Evolutionary conservation across 768 basidiomycete species (phyloP).

Genomic region (Termitomyces sp.): DNA sequence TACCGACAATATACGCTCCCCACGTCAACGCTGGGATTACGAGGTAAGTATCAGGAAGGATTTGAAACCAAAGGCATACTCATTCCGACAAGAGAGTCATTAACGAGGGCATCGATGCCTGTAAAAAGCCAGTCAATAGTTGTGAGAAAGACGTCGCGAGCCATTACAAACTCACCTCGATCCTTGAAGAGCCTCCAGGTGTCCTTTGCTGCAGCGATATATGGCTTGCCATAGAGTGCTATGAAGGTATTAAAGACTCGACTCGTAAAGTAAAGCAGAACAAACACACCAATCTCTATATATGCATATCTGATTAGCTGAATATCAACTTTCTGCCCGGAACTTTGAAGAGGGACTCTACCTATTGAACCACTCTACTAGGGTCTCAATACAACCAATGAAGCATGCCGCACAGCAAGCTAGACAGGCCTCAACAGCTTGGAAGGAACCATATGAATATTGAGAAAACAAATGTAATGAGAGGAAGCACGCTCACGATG

Average conservation of each 20-base stretch:
- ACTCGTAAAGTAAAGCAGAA: not conserved
- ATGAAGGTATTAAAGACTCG: not conserved
- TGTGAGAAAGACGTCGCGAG: conserved; percentile 2
- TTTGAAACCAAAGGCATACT: conserved; percentile 35
- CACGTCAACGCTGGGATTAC: conserved; percentile 53
- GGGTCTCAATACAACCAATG: conserved; percentile 60
- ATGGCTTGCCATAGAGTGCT: conserved; percentile 84
- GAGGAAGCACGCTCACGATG: conserved; percentile 46
- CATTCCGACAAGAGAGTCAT: conserved; percentile 78
- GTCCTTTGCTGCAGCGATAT: conserved; percentile 76
- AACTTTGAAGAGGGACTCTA: conserved; percentile 15
- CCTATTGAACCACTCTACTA: conserved; percentile 82
- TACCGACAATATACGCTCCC: conserved; percentile 77
- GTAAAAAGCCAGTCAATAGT: conserved; percentile 12
- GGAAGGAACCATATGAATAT: not conserved
- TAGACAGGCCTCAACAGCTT: conserved; percentile 68
- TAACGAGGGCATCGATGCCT: conserved; percentile 74
- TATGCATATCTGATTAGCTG: conserved; percentile 57
- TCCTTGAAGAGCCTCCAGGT: conserved; percentile 77
- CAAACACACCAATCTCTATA: conserved; percentile 65
- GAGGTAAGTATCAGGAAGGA: not conserved
- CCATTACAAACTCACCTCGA: conserved; percentile 38
- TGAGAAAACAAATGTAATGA: not conserved
- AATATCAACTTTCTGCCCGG: not conserved
- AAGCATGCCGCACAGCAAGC: conserved; percentile 79